Evolutionary conservation across 2,329 filamentous ascomycete genomes (phyloP).

Genomic region (Aspergillus cejpii): DNA sequence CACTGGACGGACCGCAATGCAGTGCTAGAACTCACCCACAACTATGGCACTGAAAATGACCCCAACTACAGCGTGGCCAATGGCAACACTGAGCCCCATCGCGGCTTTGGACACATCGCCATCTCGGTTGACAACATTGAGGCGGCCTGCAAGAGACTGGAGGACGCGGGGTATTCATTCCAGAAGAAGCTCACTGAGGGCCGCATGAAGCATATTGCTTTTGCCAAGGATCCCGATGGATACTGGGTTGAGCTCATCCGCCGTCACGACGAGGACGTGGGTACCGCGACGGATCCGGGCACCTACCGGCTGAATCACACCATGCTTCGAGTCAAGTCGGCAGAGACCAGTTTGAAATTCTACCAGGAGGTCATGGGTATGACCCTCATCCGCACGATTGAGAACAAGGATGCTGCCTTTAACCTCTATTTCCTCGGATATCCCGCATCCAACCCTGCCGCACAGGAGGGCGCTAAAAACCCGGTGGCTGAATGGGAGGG

Average conservation of each 20-base stretch:
- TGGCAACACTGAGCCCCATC: slow-evolving; percentile 83
- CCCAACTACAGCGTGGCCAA: slow-evolving; percentile 72
- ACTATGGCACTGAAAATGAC: slow-evolving; percentile 85
- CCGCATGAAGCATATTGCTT: slow-evolving; percentile 80
- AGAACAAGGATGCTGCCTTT: slow-evolving; percentile 66
- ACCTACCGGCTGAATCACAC: slow-evolving; percentile 63
- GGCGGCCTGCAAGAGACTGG: slow-evolving; percentile 79
- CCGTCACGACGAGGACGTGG: slow-evolving; percentile 65
- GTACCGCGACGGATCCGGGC: slow-evolving; percentile 63
- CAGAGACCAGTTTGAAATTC: slow-evolving; percentile 65
- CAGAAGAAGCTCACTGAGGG: slow-evolving; percentile 93
- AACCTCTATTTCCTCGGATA: slow-evolving; percentile 94
- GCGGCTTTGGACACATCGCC: slow-evolving; percentile 79
- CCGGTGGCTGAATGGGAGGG: slow-evolving; percentile 67
- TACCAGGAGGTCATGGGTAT: slow-evolving; percentile 87
- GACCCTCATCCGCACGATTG: slow-evolving; percentile 66
- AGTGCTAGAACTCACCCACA: slow-evolving; percentile 76
- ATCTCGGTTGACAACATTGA: slow-evolving; percentile 79
- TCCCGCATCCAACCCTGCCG: slow-evolving; percentile 49
- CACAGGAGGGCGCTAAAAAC: slow-evolving; percentile 48
- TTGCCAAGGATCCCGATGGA: slow-evolving; percentile 78
- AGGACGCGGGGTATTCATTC: slow-evolving; percentile 85
- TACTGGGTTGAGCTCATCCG: slow-evolving; percentile 61
- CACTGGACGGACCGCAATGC: slow-evolving; percentile 79
- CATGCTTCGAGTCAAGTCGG: slow-evolving; percentile 89